Percentiles rank a stretch among this genome's conserved stretches.
phyloP scores from a whole-genome alignment of 164 flowering plant species.

The Cinnamomum chago region DNA sequence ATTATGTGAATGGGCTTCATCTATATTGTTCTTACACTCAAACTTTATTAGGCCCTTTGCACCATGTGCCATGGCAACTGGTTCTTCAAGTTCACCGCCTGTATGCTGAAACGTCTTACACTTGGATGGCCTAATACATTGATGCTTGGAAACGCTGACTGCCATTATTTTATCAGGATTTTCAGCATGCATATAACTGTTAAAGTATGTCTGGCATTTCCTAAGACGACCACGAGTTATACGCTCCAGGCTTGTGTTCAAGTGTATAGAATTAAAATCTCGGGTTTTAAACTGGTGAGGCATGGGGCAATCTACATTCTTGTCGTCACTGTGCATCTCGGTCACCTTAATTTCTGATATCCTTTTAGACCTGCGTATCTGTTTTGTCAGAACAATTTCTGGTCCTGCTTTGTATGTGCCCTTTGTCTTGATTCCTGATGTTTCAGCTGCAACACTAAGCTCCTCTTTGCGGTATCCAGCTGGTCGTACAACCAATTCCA shows the following conservation, averaged over 20 bases:
- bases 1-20: conserved; percentile 12
- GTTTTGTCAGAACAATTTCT: conserved; percentile 25
- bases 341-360: conserved; percentile 45
- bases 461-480: background rate
- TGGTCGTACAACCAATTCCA: background rate
- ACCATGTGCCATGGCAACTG: conserved; percentile 2
- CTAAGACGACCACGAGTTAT: conserved; percentile 5
- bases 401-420: conserved; percentile 13
- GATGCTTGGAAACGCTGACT: conserved; percentile 17
- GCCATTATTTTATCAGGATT: conserved; percentile 12
- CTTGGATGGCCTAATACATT: conserved; percentile 16
- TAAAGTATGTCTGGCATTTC: conserved; percentile 11
- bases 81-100: conserved; percentile 13
- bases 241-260: conserved; percentile 3
- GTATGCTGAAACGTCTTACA: conserved; percentile 9
- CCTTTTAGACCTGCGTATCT: conserved; percentile 39
- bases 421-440: conserved; percentile 11
- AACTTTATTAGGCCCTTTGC: conserved; percentile 5
- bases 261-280: background rate
- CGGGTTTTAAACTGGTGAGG: conserved; percentile 7
- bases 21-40: conserved; percentile 9
- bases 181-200: conserved; percentile 6
- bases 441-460: conserved; percentile 10
- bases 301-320: conserved; percentile 6
- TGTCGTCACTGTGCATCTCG: conserved; percentile 14